A percentile compares a stretch with the other conserved stretches of the same genome.
phyloP scores from a whole-genome alignment of 176 grass and related monocot species.

The Secale cereale region DNA sequence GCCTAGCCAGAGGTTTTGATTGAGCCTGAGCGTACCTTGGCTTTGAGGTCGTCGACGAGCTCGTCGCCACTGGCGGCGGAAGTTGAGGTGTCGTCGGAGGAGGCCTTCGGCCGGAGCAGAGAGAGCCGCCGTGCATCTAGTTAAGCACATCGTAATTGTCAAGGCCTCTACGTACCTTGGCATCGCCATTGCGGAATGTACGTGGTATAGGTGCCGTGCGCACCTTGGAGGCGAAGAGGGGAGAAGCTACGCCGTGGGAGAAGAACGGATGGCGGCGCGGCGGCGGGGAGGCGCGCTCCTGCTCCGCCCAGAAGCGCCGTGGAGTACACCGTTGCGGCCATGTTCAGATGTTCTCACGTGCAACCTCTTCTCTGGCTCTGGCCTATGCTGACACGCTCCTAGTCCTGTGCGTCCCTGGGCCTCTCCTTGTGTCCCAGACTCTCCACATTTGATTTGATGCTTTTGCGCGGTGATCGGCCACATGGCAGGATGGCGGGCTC shows the following conservation, averaged over 20 bases:
- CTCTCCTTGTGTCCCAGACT: neutral
- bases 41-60: conserved; percentile 63
- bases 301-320: conserved; percentile 51
- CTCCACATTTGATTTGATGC: neutral
- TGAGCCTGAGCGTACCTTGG: too few relatives aligned
- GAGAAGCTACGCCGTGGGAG: conserved; percentile 24
- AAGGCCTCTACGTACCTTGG: neutral
- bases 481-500: conserved; percentile 10
- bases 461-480: conserved; percentile 13
- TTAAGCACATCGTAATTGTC: neutral
- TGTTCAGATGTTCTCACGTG: neutral
- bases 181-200: too few relatives aligned
- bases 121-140: conserved; percentile 49
- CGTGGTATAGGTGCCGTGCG: neutral
- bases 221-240: conserved; percentile 33
- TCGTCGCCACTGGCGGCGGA: conserved; percentile 44
- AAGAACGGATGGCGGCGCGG: conserved; percentile 16
- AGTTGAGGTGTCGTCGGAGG: conserved; percentile 67
- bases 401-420: neutral
- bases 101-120: conserved; percentile 47
- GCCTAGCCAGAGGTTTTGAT: too few relatives aligned
- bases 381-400: neutral
- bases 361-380: neutral
- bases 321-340: conserved; percentile 61
- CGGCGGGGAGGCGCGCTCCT: conserved; percentile 40